Percentiles rank a stretch among this genome's conserved stretches.
Conservation (phyloP, 352 stramenopile genomes). For the Pythium guiyangense region DNA sequence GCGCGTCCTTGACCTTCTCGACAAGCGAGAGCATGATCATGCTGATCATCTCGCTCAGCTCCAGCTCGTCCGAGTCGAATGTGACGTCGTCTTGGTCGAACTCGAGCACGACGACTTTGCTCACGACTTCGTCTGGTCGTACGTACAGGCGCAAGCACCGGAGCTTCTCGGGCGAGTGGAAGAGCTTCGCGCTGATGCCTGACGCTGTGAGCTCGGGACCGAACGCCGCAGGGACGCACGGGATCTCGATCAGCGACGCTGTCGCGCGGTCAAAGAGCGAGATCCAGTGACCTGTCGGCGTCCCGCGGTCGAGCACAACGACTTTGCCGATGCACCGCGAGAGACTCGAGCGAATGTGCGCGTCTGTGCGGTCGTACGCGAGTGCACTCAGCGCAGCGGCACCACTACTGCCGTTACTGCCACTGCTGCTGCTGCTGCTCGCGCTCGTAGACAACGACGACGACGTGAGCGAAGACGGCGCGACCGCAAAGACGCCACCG, state of each 20-base stretch:
- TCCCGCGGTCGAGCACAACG: constrained; percentile 52
- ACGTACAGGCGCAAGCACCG: constrained; percentile 56
- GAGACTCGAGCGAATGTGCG: constrained; percentile 39
- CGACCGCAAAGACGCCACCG: constrained; percentile 21
- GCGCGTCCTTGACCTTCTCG: constrained; percentile 70
- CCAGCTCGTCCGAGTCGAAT: constrained; percentile 44
- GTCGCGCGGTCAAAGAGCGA: constrained; percentile 25
- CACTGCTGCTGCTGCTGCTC: no score
- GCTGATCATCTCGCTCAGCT: constrained; percentile 52
- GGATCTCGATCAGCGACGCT: constrained; percentile 42
- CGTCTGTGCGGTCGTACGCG: constrained; percentile 43
- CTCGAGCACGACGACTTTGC: constrained; percentile 62
- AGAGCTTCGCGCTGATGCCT: constrained; percentile 38
- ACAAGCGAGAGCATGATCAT: constrained; percentile 65
- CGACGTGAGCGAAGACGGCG: constrained; percentile 12
- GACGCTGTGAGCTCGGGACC: constrained; percentile 32
- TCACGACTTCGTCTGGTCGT: constrained; percentile 56
- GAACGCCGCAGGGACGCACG: constrained; percentile 51
- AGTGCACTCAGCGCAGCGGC: constrained; percentile 28
- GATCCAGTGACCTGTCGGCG: constrained; percentile 51
- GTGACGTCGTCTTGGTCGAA: constrained; percentile 59
- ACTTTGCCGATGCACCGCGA: constrained; percentile 41
- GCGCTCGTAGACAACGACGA: no score
- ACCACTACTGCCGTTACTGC: neutral
- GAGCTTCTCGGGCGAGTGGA: constrained; percentile 67